Evolutionary conservation across 805 yeast genomes (phyloP), one percentile per base, ranked within the genome.

Genomic region (Yarrowia sp.): DNA sequence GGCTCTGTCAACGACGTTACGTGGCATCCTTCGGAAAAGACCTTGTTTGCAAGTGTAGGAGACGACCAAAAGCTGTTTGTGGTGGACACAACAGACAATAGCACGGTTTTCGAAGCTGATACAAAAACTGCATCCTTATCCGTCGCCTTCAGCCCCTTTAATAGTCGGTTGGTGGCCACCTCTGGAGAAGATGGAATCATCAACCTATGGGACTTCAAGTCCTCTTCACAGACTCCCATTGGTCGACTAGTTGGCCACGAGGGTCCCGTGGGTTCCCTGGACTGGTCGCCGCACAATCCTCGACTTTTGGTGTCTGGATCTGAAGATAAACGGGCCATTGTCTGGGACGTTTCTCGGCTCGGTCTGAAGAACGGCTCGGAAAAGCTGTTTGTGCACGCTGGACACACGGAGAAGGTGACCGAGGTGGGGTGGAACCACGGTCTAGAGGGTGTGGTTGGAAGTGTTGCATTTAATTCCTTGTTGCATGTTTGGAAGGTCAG

Each of bases 361-460:
- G 69, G 68, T 0, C 14, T 44, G 43, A 28, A 36, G 19, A 62
- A 66, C 44, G 54, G 68, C 8, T 67, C 71, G 26, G 66, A 58
- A 30, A 58, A 82, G 62, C 49, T 84, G 8, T 92, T 92, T 71
- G 79, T 81, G 3, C 98, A 92, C 75, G 87, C 86, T 3, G 98
- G 98, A 0, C 98, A 92, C 74, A 82, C 87, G 82, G 78, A 88
- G n/a, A 92, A 93, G 3, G 90, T 92, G 2, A 89, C 88, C 68
- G 98, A 92, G 70, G 76, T 91, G 30, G 81, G 85, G 35, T 92
- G 98, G 98, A 88, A 89, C 65, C 82, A 85, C 0, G 85, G 85
- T 66, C 89, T 84, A 65, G 83, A 85, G 4, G 83, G 87, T 83
- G 80, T 87, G 81, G 68, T 91, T 38, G 86, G 90, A 3, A 85